These are phyloP conservation scores for Ogataea paraovalis DNA, from an alignment of 805 yeast species.

Conservation along the genomic window DNA sequence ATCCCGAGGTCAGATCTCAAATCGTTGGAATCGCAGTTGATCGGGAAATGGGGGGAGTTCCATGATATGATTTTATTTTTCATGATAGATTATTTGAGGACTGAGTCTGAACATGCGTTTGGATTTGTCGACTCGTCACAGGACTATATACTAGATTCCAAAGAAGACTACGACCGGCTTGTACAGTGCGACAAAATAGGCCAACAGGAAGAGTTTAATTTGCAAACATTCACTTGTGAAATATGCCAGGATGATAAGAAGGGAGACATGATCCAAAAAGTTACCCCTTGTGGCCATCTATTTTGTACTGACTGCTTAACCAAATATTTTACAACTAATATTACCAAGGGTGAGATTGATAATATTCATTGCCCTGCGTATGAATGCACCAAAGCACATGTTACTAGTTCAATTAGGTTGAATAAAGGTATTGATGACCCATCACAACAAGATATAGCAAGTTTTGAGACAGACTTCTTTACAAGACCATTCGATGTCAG, in stretches of 20 bases:
- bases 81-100: slow-evolving; percentile 38
- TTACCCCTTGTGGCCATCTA: slow-evolving; percentile 44
- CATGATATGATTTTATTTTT: slow-evolving; percentile 39
- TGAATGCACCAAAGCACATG: slow-evolving; percentile 36
- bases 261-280: slow-evolving; percentile 37
- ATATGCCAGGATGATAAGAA: slow-evolving; percentile 50
- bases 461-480: slow-evolving; percentile 37
- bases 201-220: slow-evolving; percentile 28
- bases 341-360: slow-evolving; percentile 45
- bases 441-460: slow-evolving; percentile 20
- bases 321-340: slow-evolving; percentile 39
- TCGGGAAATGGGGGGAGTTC: slow-evolving; percentile 32
- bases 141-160: slow-evolving; percentile 2
- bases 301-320: slow-evolving; percentile 45
- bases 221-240: slow-evolving; percentile 45
- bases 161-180: slow-evolving; percentile 8
- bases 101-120: slow-evolving; percentile 17
- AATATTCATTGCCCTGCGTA: slow-evolving; percentile 58
- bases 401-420: slow-evolving; percentile 13
- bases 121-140: slow-evolving; percentile 7
- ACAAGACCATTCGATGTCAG: slow-evolving; percentile 36
- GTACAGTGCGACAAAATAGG: slow-evolving; percentile 22
- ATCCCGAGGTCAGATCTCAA: slow-evolving; percentile 20
- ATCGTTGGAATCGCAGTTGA: slow-evolving; percentile 18
- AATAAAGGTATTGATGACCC: slow-evolving; percentile 5